These are phyloP conservation scores for Fagopyrum homotropicum DNA, from an alignment of 148 eudicot species.

Conservation along the genomic window DNA sequence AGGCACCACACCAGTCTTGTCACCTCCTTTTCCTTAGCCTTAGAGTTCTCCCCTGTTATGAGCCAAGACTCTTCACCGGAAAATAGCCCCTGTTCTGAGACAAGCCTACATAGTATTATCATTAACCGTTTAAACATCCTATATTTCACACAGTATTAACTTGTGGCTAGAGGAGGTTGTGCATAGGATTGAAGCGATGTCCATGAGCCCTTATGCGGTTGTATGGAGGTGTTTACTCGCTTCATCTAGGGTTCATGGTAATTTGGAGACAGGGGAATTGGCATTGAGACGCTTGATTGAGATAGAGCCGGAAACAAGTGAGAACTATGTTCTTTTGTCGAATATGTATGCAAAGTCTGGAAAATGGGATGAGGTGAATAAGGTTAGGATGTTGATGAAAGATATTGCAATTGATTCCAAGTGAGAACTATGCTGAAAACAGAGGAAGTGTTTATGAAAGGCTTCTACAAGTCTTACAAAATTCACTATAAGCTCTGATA, in stretches of 20 bases:
- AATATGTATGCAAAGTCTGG: conserved; percentile 33
- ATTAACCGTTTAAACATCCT: too few relatives aligned
- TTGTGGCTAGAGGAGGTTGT: conserved; percentile 26
- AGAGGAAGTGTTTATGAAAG: conserved; percentile 19
- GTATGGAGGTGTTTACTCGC: conserved; percentile 43
- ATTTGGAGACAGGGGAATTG: conserved; percentile 25
- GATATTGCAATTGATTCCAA: conserved; percentile 21
- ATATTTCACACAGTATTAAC: too few relatives aligned
- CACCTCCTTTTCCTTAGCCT: too few relatives aligned
- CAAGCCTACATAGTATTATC: too few relatives aligned
- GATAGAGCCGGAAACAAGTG: conserved; percentile 39
- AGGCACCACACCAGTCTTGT: too few relatives aligned
- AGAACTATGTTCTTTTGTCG: conserved; percentile 41
- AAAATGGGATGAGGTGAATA: conserved; percentile 35
- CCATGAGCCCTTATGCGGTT: conserved; percentile 37
- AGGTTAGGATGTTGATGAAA: conserved; percentile 34
- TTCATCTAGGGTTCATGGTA: conserved; percentile 35
- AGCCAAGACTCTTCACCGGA: too few relatives aligned
- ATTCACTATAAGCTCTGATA: too few relatives aligned
- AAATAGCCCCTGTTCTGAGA: too few relatives aligned
- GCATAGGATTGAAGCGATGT: conserved; percentile 24
- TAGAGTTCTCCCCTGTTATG: too few relatives aligned
- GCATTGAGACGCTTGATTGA: conserved; percentile 27
- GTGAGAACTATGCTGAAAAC: conserved; percentile 25
- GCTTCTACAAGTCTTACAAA: too few relatives aligned